Evolutionary conservation across 768 basidiomycete genomes (phyloP), one percentile per base, ranked within the genome.

Genomic region (Boletus rubropictus): DNA sequence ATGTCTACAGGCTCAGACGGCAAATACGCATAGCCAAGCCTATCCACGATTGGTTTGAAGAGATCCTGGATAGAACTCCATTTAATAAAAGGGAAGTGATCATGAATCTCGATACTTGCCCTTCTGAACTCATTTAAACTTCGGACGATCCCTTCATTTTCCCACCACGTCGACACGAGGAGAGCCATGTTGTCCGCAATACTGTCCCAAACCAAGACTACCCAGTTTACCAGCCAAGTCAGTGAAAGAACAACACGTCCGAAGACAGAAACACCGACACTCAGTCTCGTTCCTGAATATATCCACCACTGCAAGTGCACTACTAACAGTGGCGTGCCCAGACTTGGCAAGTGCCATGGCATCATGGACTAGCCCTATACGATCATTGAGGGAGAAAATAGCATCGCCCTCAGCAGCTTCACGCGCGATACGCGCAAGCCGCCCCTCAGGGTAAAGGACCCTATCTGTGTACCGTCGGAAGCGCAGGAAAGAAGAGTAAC

Each of bases 311-410:
- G 78, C 80, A 55, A 99, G 73, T 1, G 84, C 80, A 51, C 81
- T 83, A 57, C 89, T 90, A 28, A 90, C 75, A 49, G 82, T 75
- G 39, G 82, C 72, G 57, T 88, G 78, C 3, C 93, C 93, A 17
- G 91, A 86, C 59, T 83, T 81, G 40, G 89, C 79, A 25, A 97
- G 77, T 1, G 84, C 84, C 59, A 86, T 74, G 1, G 84, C 75
- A 58, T 98, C 96, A 40, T 85, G 78, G 18, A 95, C 80, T 22
- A 99, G 73, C 15, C 94, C 94, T 56, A 97, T 84, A 20, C 90
- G 80, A 62, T 99, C 95, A 47, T 89, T 82, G 50, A 91, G 69
- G 1, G 84, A 76, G 70, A 95, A 91, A 7, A 77, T 66, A 4
- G 79, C 78, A 46, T 79, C 67, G 11, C 69, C 58, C 58, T 79